Evolutionary conservation across 345 rosid species (phyloP).

Genomic region (Bretschneidera sinensis): DNA sequence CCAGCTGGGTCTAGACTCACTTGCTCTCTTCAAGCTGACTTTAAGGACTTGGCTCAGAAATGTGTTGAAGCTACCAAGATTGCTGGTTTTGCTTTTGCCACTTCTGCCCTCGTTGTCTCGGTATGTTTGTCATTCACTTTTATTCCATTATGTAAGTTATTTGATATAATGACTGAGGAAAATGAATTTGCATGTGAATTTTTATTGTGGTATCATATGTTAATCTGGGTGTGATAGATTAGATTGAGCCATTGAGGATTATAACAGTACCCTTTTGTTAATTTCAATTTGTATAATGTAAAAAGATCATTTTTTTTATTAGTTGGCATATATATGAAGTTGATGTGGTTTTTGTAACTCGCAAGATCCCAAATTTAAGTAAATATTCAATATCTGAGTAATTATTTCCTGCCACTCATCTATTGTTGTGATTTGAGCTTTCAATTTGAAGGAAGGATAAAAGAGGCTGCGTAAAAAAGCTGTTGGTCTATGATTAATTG

Average conservation of each 20-base stretch:
- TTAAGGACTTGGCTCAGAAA: constrained; percentile 69
- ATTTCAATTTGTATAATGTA: not conserved
- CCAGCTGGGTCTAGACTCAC: constrained; percentile 48
- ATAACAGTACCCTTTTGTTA: not conserved
- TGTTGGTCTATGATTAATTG: too few species aligned
- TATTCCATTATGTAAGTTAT: not conserved
- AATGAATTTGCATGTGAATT: not conserved
- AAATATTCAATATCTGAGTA: too few species aligned
- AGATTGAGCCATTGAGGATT: too few species aligned
- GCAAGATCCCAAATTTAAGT: too few species aligned
- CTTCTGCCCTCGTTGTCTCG: constrained; percentile 94
- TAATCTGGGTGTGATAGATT: too few species aligned
- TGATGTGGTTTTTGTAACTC: too few species aligned
- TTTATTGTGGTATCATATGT: not conserved
- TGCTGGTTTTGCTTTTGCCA: constrained; percentile 86
- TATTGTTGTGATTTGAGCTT: too few species aligned
- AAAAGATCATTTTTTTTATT: not conserved
- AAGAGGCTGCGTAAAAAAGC: too few species aligned
- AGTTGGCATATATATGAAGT: too few species aligned
- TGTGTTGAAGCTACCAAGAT: constrained; percentile 68
- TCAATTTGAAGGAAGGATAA: too few species aligned
- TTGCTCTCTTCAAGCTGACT: constrained; percentile 67
- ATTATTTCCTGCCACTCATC: too few species aligned
- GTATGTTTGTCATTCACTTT: constrained; percentile 25
- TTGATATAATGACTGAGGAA: not conserved